Conservation (phyloP, 2,329 filamentous ascomycete species). For the Canariomyces notabilis region DNA sequence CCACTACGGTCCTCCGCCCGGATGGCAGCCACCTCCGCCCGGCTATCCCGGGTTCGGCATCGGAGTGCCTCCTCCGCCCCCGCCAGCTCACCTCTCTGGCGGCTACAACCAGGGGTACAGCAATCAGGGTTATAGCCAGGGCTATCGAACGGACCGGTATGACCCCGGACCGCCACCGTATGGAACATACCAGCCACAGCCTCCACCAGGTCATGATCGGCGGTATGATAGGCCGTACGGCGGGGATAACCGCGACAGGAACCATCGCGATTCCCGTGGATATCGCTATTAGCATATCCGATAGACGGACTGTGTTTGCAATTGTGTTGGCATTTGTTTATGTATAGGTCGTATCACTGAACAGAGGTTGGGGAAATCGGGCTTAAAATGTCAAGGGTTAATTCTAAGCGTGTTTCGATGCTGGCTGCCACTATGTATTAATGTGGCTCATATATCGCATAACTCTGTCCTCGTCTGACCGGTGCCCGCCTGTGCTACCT, state of each 20-base stretch:
- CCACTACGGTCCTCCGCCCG: constrained; percentile 25
- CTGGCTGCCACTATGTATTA: too few species aligned
- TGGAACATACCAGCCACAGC: constrained; percentile 15
- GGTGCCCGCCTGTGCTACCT: not conserved
- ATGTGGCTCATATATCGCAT: too few species aligned
- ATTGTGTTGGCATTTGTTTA: not conserved
- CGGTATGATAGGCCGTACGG: constrained; percentile 16
- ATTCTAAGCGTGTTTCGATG: too few species aligned
- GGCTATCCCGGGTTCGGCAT: constrained; percentile 40
- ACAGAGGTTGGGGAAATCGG: too few species aligned
- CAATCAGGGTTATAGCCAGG: constrained; percentile 13
- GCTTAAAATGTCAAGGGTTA: not conserved
- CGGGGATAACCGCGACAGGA: constrained; percentile 5
- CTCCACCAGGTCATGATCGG: constrained; percentile 18
- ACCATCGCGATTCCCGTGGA: constrained; percentile 19
- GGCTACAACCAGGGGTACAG: constrained; percentile 16
- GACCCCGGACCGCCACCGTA: constrained; percentile 2
- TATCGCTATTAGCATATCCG: constrained; percentile 12
- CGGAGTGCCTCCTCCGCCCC: constrained; percentile 43
- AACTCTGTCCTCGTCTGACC: not conserved
- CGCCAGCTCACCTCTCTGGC: constrained; percentile 27
- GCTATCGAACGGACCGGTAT: constrained; percentile 12
- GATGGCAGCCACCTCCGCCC: constrained; percentile 37
- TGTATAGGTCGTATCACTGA: too few species aligned
- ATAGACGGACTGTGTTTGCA: not conserved